Conservation (phyloP, 2,329 filamentous ascomycete species). For the Xylariales sp. region DNA sequence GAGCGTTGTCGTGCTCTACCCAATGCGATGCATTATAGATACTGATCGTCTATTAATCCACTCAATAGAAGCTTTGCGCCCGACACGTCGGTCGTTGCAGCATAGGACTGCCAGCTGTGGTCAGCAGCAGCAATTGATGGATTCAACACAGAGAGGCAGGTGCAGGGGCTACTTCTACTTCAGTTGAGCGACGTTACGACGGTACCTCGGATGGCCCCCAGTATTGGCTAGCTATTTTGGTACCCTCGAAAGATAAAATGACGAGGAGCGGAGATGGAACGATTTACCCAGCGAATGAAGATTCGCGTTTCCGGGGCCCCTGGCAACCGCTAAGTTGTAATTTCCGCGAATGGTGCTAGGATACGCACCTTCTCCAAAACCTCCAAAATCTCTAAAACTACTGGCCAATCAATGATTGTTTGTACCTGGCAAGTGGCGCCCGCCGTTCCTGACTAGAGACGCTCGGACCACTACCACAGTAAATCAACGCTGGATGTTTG, state of each 20-base stretch:
- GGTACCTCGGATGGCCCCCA: neutral
- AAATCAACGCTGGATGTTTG: slow-evolving; percentile 2
- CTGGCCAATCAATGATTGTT: slow-evolving; percentile 5
- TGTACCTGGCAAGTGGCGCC: slow-evolving; percentile 8
- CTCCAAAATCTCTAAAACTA: neutral
- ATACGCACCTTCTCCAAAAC: slow-evolving; percentile 1
- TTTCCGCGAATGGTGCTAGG: slow-evolving; percentile 4
- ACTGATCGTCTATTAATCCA: neutral
- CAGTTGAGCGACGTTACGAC: neutral
- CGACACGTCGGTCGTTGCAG: neutral
- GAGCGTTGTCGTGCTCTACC: neutral
- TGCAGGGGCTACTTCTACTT: neutral
- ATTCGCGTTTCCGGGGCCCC: neutral
- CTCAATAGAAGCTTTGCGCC: neutral
- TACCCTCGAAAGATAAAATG: neutral
- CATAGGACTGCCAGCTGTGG: neutral
- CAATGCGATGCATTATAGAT: neutral
- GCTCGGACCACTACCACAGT: slow-evolving; percentile 1
- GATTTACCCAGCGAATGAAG: neutral
- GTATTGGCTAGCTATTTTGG: slow-evolving; percentile 1
- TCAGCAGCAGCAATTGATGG: neutral
- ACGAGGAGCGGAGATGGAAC: neutral
- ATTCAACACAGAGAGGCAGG: neutral
- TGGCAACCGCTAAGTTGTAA: neutral
- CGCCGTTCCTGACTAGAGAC: slow-evolving; percentile 9